A percentile compares a stretch with the other conserved stretches of the same genome.
Conservation (phyloP, 768 basidiomycete genomes). For the Mrakia frigida region DNA sequence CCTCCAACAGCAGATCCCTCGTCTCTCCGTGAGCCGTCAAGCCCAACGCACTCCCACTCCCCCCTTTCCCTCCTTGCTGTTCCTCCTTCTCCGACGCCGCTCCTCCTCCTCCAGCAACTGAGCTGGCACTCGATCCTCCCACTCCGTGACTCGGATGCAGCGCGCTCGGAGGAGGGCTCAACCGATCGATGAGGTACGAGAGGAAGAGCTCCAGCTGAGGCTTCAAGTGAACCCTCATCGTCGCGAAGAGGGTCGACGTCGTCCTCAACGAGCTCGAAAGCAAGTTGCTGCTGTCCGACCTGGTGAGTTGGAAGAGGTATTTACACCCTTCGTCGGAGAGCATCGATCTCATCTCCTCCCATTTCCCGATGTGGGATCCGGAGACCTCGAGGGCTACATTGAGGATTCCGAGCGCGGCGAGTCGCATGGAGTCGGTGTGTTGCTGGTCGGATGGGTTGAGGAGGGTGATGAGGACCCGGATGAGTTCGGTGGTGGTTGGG, state of each 20-base stretch:
- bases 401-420: constrained; percentile 79
- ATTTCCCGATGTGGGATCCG: constrained; percentile 67
- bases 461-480: constrained; percentile 90
- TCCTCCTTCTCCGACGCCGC: constrained; percentile 44
- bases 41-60: constrained; percentile 34
- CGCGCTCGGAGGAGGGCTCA: constrained; percentile 53
- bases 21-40: constrained; percentile 80
- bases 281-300: constrained; percentile 77
- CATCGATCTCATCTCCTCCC: constrained; percentile 69
- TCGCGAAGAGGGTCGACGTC: constrained; percentile 79
- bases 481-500: constrained; percentile 83
- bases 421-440: constrained; percentile 91
- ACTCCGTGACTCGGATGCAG: constrained; percentile 37
- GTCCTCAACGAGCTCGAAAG: constrained; percentile 76
- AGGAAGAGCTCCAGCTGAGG: constrained; percentile 93
- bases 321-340: constrained; percentile 88
- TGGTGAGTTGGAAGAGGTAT: constrained; percentile 82
- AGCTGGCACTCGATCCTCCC: constrained; percentile 33
- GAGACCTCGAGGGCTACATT: constrained; percentile 82
- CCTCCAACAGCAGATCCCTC: constrained; percentile 83
- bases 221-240: constrained; percentile 78
- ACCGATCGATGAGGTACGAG: constrained; percentile 84
- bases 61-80: constrained; percentile 35
- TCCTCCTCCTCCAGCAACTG: constrained; percentile 36
- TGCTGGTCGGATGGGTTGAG: constrained; percentile 90